Conservation (phyloP, 1,284 basidiomycete species). For the Marasmius fiardii region DNA sequence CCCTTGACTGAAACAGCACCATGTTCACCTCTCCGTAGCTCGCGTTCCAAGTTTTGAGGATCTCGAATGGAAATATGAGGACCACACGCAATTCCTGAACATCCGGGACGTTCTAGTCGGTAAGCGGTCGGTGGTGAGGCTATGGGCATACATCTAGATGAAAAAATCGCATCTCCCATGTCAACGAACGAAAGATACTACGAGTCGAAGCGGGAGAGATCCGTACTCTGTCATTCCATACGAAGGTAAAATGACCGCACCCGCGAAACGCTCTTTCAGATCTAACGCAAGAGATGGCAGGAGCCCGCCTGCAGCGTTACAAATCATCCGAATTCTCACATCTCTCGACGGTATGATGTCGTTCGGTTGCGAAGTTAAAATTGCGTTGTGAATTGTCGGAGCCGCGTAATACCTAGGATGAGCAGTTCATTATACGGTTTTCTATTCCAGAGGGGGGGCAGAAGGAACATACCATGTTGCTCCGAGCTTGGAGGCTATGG, state of each 20-base stretch:
- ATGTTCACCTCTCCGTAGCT: slow-evolving; percentile 28
- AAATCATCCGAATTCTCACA: slow-evolving; percentile 39
- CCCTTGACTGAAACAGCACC: slow-evolving; percentile 43
- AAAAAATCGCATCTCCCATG: slow-evolving; percentile 19
- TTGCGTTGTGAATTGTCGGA: slow-evolving; percentile 43
- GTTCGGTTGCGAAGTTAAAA: slow-evolving; percentile 34
- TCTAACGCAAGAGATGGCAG: slow-evolving; percentile 39
- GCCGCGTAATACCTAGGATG: slow-evolving; percentile 42
- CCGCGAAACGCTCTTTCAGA: slow-evolving; percentile 33
- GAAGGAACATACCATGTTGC: slow-evolving; percentile 36
- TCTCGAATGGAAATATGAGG: slow-evolving; percentile 42
- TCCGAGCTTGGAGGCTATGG: slow-evolving; percentile 35
- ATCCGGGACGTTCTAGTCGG: slow-evolving; percentile 40
- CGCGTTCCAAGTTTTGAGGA: slow-evolving; percentile 32
- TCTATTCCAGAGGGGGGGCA: slow-evolving; percentile 5
- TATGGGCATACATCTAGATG: slow-evolving; percentile 7
- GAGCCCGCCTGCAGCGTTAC: slow-evolving; percentile 44
- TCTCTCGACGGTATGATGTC: slow-evolving; percentile 27
- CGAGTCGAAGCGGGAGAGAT: slow-evolving; percentile 20
- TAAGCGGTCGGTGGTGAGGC: slow-evolving; percentile 34
- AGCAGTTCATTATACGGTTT: too few species aligned
- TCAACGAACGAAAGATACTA: slow-evolving; percentile 22
- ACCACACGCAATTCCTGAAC: slow-evolving; percentile 43
- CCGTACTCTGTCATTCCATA: slow-evolving; percentile 45
- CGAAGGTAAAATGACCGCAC: slow-evolving; percentile 38